Base-by-base conservation (phyloP, 306 rosid genomes). In the Castanea sativa region DNA sequence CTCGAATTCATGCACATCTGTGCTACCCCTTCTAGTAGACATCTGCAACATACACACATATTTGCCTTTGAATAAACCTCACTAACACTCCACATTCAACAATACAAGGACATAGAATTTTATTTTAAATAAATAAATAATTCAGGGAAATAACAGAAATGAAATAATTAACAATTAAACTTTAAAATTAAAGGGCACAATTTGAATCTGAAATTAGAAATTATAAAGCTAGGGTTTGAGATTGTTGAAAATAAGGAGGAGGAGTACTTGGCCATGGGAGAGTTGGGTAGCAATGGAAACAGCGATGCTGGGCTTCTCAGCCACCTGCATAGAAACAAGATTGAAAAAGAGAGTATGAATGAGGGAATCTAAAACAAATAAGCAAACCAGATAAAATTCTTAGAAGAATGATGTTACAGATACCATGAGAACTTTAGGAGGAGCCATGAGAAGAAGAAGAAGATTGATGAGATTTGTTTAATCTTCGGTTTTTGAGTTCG, bases 281-380 rank as follows among this genome's bases (percentile, higher is more conserved):
- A 94, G 97, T 69, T 82, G 91, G 41, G 90, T 71, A 45, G 99
- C 95, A 74, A 94, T 90, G 23, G 97, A 90, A 68, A 88, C 89
- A 80, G 99, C 93, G 79, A 94, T 94, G 87, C 97, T 94, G 32
- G 97, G 99, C 86, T 94, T 94, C 92, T 94, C 97, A 13, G 95
- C 97, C 2, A 94, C 98, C 97, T 94, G 81, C 29, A 80, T 80
- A 13, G 29, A 83, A 80, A 13, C 51, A 75, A 68, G 63, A 73
- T 67, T 32, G 11, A 67, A 67, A 45, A 67, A 38, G 45, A 38
- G 45, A 38, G 45, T 38, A 38, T 7, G 51, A 45, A 35, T 67
- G 29, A 9, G 14, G 77, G 79, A 49, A 60, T 43, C 21, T 18
- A n/a, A 73, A 79, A 68, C 14, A 55, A 19, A 52, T 33, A 45